Percentiles rank a stretch among this genome's conserved stretches.
Conservation (phyloP, 495 filamentous ascomycete species). For the Evansstolkia leycettana region DNA sequence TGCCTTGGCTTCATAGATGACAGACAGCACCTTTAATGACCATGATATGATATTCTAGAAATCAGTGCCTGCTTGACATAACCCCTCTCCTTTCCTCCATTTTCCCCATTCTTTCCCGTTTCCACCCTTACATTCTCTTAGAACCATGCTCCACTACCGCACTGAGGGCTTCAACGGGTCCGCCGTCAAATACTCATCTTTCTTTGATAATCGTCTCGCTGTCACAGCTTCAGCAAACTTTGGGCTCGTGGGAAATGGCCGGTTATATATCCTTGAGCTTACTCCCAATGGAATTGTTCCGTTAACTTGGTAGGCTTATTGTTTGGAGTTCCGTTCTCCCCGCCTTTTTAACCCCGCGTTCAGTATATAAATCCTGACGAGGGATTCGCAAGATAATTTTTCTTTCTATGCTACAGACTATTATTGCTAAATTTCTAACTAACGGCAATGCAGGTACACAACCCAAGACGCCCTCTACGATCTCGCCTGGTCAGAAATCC, state of each 20-base stretch:
- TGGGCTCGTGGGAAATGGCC: constrained; percentile 91
- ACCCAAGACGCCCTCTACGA: constrained; percentile 97
- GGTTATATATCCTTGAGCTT: constrained; percentile 69
- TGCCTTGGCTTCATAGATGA: no score
- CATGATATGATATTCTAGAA: background rate
- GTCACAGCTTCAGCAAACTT: constrained; percentile 82
- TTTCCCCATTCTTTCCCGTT: background rate
- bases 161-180: constrained; percentile 91
- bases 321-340: background rate
- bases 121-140: background rate
- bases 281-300: constrained; percentile 72
- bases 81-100: background rate
- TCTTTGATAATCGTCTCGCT: constrained; percentile 88
- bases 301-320: constrained; percentile 52
- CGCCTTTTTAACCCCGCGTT: constrained; percentile 2
- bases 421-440: background rate
- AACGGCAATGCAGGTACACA: constrained; percentile 61
- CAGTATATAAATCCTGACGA: no score
- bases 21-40: no score
- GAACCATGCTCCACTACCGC: constrained; percentile 76
- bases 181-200: constrained; percentile 92
- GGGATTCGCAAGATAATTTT: constrained; percentile 1
- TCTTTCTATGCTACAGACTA: background rate
- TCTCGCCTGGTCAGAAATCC: constrained; percentile 80
- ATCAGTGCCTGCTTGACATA: background rate